Base-by-base conservation (phyloP, 768 basidiomycete genomes). In the Amanita subjunquillea region DNA sequence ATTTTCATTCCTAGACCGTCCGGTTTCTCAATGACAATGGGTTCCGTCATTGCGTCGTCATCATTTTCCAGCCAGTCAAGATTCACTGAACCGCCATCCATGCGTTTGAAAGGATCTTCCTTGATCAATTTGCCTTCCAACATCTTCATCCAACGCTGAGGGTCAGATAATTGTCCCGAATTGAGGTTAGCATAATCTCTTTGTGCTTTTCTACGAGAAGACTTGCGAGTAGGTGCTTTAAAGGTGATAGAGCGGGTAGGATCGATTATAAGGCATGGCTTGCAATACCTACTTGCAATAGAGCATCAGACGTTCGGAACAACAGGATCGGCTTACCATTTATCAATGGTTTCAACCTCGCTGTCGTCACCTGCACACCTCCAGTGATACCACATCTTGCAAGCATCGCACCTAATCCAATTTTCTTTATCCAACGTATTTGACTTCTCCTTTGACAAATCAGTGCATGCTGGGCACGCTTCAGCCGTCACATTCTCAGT, bases 1-100 rank as follows among this genome's bases (percentile, higher is more conserved):
- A 97, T 89, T 63, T 82, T 83, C 83, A 97, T 91, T 8, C 92
- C 94, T 41, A 97, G 69, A 5, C 89, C 86, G 12, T 89, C 85
- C 2, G 86, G 80, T 6, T 72, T 66, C 64, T 85, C 83, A 47
- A 97, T 79, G 27, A 97, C 69, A 55, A 96, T 76, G 1, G 93
- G 93, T 57, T 92, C 91, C 44, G 67, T 78, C 82, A 91, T 78
- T 3, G 91, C 90, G 49, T 66, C 71, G 25, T 82, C 76, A 59
- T 91, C 85, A 13, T 65, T 74, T 55, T 84, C 80, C 23, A 93
- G 60, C 92, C 91, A 94, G 49, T 83, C 76, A 39, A 82, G 57
- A 6, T 75, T 75, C n/a, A 92, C 73, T 9, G 86, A 81, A 25
- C 65, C 64, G 32, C 87, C 88, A 8, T 75, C 63, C 79, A 88